These are phyloP conservation scores for Talaromyces piceae DNA, from an alignment of 2,329 filamentous ascomycete genomes.

Conservation along the genomic window DNA sequence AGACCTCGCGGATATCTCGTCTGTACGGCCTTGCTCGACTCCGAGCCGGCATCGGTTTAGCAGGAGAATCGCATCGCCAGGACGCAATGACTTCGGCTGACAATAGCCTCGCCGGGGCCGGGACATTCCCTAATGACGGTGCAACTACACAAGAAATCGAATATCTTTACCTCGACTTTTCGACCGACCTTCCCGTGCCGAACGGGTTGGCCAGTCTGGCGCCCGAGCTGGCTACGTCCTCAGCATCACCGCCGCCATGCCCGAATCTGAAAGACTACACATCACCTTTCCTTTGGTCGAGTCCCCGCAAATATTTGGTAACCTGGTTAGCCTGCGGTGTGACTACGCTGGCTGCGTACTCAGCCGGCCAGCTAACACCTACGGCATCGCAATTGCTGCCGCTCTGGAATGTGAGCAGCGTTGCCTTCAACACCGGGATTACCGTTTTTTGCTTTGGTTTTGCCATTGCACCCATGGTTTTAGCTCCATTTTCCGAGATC, in stretches of 20 bases:
- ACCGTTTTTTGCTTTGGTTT: slow-evolving; percentile 79
- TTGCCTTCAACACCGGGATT: slow-evolving; percentile 66
- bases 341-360: slow-evolving; percentile 70
- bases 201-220: slow-evolving; percentile 24
- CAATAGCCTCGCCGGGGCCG: not conserved
- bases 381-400: slow-evolving; percentile 57
- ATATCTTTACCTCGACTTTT: slow-evolving; percentile 56
- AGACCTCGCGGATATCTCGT: not conserved
- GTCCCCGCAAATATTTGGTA: slow-evolving; percentile 60
- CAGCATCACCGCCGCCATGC: slow-evolving; percentile 43
- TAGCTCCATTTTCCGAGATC: slow-evolving; percentile 82
- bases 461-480: slow-evolving; percentile 68
- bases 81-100: not conserved
- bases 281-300: slow-evolving; percentile 68
- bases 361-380: slow-evolving; percentile 72
- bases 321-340: slow-evolving; percentile 68
- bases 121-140: not conserved
- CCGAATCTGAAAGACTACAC: slow-evolving; percentile 61
- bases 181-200: slow-evolving; percentile 49
- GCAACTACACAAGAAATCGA: slow-evolving; percentile 34
- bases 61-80: not conserved
- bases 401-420: slow-evolving; percentile 57
- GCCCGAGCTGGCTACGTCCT: slow-evolving; percentile 21
- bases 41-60: not conserved
- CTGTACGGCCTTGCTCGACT: not conserved